phyloP scores from a whole-genome alignment of 345 rosid genomes.

The rapeseed (Brassica napus) region DNA sequence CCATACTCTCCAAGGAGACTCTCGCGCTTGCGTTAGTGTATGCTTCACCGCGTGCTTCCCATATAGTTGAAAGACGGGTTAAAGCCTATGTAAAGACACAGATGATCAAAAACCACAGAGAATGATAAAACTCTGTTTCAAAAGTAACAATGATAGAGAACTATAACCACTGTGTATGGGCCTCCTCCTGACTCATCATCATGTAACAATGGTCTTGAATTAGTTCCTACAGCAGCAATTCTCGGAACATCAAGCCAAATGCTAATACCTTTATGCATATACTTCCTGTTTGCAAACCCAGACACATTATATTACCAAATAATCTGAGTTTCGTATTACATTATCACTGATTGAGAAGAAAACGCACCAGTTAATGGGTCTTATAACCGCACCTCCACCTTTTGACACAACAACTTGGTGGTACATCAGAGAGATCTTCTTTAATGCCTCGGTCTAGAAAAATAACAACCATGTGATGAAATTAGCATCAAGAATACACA shows the following conservation, averaged over 20 bases:
- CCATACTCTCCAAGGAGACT: no score
- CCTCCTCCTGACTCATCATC: conserved; percentile 69
- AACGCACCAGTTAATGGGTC: conserved; percentile 74
- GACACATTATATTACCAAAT: not conserved
- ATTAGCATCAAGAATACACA: not conserved
- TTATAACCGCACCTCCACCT: conserved; percentile 86
- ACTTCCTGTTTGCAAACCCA: conserved; percentile 47
- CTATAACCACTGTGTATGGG: conserved; percentile 59
- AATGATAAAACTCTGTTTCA: not conserved
- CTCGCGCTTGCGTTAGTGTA: conserved; percentile 58
- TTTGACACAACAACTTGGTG: conserved; percentile 78
- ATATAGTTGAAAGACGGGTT: conserved; percentile 61
- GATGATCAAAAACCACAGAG: conserved; percentile 1
- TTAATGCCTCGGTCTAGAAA: conserved; percentile 65
- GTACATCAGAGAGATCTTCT: conserved; percentile 53
- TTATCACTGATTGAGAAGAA: not conserved
- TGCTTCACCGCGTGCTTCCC: conserved; percentile 62
- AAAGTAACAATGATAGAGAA: not conserved
- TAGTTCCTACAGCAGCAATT: conserved; percentile 86
- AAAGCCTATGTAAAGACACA: conserved; percentile 53
- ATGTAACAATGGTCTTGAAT: conserved; percentile 86
- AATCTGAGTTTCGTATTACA: not conserved
- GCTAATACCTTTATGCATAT: conserved; percentile 79
- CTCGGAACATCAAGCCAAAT: conserved; percentile 98
- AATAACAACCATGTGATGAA: conserved; percentile 11